phyloP scores from a whole-genome alignment of 2,329 filamentous ascomycete genomes.

The Mollisiaceae sp. region DNA sequence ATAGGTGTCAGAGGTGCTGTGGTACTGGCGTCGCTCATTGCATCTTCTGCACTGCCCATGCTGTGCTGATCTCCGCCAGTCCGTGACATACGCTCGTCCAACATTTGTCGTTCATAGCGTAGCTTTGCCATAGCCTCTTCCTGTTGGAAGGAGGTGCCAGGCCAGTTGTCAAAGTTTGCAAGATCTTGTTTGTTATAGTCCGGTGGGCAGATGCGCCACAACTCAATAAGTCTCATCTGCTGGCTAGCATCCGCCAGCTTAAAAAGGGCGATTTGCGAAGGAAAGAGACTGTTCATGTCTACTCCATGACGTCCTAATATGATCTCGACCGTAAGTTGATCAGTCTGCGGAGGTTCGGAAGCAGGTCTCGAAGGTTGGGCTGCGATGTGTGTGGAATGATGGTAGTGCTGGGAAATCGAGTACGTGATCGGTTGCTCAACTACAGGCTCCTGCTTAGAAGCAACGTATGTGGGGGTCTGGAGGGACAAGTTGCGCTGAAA shows the following conservation, averaged over 20 bases:
- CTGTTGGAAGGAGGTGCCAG: conserved; percentile 56
- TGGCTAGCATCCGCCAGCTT: conserved; percentile 74
- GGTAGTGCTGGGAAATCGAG: conserved; percentile 81
- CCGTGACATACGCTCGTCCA: conserved; percentile 48
- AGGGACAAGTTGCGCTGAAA: conserved; percentile 79
- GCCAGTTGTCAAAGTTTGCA: conserved; percentile 63
- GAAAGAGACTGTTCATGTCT: conserved; percentile 70
- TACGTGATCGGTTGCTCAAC: conserved; percentile 64
- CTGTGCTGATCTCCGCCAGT: conserved; percentile 44
- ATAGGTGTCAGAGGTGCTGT: conserved; percentile 49
- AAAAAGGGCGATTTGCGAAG: conserved; percentile 80
- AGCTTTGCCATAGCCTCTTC: conserved; percentile 61
- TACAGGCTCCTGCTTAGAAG: conserved; percentile 43
- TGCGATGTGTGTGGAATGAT: conserved; percentile 74
- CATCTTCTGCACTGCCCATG: conserved; percentile 53
- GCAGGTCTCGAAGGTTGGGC: conserved; percentile 52
- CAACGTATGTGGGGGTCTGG: conserved; percentile 41
- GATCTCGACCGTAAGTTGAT: conserved; percentile 57
- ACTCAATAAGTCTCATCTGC: conserved; percentile 75
- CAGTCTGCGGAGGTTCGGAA: conserved; percentile 56
- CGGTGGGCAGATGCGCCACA: conserved; percentile 84
- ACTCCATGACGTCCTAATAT: conserved; percentile 71
- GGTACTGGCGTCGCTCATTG: conserved; percentile 43
- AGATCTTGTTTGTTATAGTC: conserved; percentile 60
- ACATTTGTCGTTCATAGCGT: conserved; percentile 60